Conservation (phyloP, 2,329 filamentous ascomycete genomes). For the Bimuria novae-zelandiae region DNA sequence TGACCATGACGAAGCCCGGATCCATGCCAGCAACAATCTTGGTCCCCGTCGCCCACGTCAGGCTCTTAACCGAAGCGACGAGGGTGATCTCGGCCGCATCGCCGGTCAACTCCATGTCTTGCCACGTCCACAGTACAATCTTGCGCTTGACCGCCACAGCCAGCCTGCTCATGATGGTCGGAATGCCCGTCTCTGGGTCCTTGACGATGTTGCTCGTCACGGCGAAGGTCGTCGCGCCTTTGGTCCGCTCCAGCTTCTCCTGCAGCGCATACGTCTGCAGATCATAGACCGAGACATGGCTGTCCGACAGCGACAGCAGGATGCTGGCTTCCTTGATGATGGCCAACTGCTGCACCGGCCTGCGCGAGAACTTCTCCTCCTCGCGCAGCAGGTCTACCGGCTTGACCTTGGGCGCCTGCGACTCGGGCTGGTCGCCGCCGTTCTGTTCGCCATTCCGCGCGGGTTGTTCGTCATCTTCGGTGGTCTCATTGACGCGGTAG, state of each 20-base stretch:
- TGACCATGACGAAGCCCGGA: constrained; percentile 85
- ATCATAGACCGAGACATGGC: constrained; percentile 87
- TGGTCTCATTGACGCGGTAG: constrained; percentile 81
- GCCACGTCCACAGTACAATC: constrained; percentile 91
- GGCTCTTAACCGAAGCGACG: constrained; percentile 79
- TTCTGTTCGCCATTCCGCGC: constrained; percentile 40
- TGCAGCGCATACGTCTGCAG: constrained; percentile 81
- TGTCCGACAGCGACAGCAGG: constrained; percentile 88
- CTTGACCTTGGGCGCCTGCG: constrained; percentile 42
- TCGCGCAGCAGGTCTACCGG: constrained; percentile 86
- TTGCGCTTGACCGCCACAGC: constrained; percentile 93
- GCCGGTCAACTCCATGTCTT: constrained; percentile 82
- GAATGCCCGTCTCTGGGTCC: constrained; percentile 82
- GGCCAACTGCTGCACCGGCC: constrained; percentile 89
- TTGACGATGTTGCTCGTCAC: constrained; percentile 96
- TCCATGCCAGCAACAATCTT: constrained; percentile 90
- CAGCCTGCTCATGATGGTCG: constrained; percentile 87
- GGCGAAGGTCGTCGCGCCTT: constrained; percentile 86
- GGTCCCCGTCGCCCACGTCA: constrained; percentile 89
- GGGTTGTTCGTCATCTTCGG: constrained; percentile 46
- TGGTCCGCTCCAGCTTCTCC: constrained; percentile 79
- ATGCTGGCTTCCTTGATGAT: constrained; percentile 94
- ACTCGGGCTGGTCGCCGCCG: constrained; percentile 50
- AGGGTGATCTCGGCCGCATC: constrained; percentile 78
- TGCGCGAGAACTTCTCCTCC: constrained; percentile 89